Evolutionary conservation across 2,329 filamentous ascomycete species (phyloP), one percentile per base, ranked within the genome.

Genomic region (Colletotrichum tropicicola): DNA sequence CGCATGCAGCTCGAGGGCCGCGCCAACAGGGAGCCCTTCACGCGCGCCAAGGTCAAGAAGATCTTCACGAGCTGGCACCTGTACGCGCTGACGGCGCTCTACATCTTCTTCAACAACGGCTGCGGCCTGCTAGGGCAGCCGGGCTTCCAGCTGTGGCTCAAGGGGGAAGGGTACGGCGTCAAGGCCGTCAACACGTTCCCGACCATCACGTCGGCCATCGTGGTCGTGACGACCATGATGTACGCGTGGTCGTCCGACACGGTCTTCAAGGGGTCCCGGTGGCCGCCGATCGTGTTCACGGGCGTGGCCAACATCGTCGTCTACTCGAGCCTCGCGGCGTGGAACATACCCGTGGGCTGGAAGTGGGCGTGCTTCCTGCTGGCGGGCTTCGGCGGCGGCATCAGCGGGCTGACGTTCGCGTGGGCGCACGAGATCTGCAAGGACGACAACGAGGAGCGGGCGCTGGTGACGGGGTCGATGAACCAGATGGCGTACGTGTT

Each of bases 401-500:
- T 83, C 58, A 80, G 78, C 15, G 82, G 82, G 0, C 70, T 84
- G 9, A 80, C 78, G 0, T 83, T 82, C 59, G 80, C 82, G 0
- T 85, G 82, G 82, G 81, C 81, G 0, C 80, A 84, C 62, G 83
- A 85, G 69, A 83, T 85, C 43, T 84, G 82, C 70, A 76, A 74
- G 37, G 80, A 79, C 10, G 81, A 84, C 65, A 84, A 89, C 58
- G 89, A 92, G 73, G 89, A 92, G 75, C 79, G 89, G 9, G 89
- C 90, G 0, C 78, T 92, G 4, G 88, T 92, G 0, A 83, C 89
- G 1, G 89, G 82, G 0, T 77, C 81, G 15, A 92, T 92, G 87
- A 92, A 92, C 65, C 85, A 90, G 71, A 84, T 92, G 78, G 89
- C 89, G 0, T 91, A 91, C 65, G 88, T 91, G 1, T 75, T 92